Conservation (phyloP, 208 protist species). For the Dictyostelium gargantuum region DNA sequence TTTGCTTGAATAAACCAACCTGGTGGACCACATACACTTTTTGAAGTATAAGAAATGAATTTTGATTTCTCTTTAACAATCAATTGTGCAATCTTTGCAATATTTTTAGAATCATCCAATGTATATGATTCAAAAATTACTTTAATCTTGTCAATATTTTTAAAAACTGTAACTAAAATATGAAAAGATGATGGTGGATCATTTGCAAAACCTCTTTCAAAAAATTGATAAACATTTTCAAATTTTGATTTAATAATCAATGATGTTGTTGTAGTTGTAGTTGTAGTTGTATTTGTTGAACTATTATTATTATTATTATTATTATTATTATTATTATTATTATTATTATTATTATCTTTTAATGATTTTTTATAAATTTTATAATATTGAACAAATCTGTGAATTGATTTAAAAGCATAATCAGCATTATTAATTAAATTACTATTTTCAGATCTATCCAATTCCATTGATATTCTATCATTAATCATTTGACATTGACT, state of each 20-base stretch:
- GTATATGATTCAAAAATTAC: conserved; percentile 19
- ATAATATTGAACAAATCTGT: not conserved
- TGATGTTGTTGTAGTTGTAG: not conserved
- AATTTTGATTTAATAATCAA: not conserved
- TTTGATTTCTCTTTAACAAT: not conserved
- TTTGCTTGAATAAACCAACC: not conserved
- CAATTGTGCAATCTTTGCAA: not conserved
- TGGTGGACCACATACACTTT: not conserved
- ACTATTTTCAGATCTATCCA: conserved; percentile 8
- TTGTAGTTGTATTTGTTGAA: not conserved
- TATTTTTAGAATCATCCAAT: conserved; percentile 7
- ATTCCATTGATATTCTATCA: conserved; percentile 21
- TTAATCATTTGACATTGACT: conserved; percentile 12
- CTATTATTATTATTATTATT: too few relatives aligned
- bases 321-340: too few relatives aligned
- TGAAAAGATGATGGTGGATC: not conserved
- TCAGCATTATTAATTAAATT: conserved; percentile 5
- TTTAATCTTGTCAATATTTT: conserved; percentile 7
- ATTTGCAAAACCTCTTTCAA: not conserved
- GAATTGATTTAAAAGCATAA: conserved; percentile 16
- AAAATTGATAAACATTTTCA: not conserved
- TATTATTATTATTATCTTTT: not conserved
- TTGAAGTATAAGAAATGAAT: not conserved
- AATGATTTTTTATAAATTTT: not conserved
- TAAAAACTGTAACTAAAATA: not conserved